Percentiles rank a stretch among this genome's conserved stretches.
Conservation (phyloP, 257 asterid species). For the Solanum ahanhuiri region DNA sequence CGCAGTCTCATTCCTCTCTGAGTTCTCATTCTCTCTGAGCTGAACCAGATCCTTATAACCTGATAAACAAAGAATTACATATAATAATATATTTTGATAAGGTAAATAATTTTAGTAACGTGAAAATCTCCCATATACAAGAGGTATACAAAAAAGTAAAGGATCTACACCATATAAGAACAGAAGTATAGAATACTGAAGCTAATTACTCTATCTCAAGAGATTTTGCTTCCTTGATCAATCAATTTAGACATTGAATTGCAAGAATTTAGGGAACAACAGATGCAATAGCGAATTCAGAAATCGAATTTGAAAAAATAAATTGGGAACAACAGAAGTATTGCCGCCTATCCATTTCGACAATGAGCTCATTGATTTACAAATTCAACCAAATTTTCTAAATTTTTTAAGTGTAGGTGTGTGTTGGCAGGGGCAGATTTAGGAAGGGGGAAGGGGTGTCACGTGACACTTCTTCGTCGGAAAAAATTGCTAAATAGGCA, state of each 20-base stretch:
- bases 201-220: background rate
- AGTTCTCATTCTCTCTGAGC: constrained; percentile 2
- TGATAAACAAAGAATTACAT: constrained; percentile 2
- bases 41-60: constrained; percentile 26
- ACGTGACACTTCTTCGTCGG: no score
- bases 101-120: background rate
- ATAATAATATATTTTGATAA: background rate
- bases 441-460: no score
- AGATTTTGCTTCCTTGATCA: background rate
- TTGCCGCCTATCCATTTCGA: background rate
- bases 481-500: no score
- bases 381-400: background rate
- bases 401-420: background rate
- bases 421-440: background rate
- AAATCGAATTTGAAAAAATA: background rate
- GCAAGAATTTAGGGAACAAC: background rate
- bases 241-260: background rate
- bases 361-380: background rate
- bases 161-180: background rate
- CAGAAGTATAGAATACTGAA: background rate
- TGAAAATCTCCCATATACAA: background rate
- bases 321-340: background rate
- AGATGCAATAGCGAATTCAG: background rate
- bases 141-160: background rate
- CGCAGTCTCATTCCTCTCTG: constrained; percentile 17